These are phyloP conservation scores for Endocarpon pusillum DNA, from an alignment of 495 filamentous ascomycete species.

Conservation along the genomic window DNA sequence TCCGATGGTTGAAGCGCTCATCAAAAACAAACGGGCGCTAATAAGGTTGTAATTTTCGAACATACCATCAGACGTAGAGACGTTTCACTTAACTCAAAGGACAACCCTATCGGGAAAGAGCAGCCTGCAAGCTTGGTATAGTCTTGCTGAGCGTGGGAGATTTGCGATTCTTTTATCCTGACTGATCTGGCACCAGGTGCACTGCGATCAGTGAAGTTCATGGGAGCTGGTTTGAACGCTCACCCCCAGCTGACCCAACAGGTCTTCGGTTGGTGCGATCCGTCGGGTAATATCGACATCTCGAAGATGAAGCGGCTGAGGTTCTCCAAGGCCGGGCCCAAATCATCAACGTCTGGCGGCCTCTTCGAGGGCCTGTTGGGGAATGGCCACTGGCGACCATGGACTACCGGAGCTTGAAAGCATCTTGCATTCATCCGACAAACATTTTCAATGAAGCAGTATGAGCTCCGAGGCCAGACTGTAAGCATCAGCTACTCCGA, in stretches of 20 bases:
- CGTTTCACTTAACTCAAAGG: background rate
- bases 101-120: constrained; percentile 4
- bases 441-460: constrained; percentile 3
- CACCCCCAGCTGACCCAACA: background rate
- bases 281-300: background rate
- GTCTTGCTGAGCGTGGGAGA: background rate
- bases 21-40: constrained; percentile 6
- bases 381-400: constrained; percentile 10
- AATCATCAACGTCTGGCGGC: constrained; percentile 7
- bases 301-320: background rate
- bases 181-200: constrained; percentile 2
- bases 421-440: constrained; percentile 4
- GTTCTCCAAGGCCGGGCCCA: background rate
- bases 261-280: background rate
- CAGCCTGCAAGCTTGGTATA: background rate
- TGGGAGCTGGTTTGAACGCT: constrained; percentile 1
- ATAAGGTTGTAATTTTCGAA: constrained; percentile 9
- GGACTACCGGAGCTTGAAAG: constrained; percentile 4
- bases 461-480: constrained; percentile 7
- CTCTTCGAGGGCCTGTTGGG: constrained; percentile 4
- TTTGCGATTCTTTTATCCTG: background rate
- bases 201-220: constrained; percentile 6
- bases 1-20: constrained; percentile 3
- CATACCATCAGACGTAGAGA: constrained; percentile 2
- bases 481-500: constrained; percentile 2